These are phyloP conservation scores for Paecilomyces niveus DNA, from an alignment of 2,329 filamentous ascomycete genomes.

Conservation along the genomic window DNA sequence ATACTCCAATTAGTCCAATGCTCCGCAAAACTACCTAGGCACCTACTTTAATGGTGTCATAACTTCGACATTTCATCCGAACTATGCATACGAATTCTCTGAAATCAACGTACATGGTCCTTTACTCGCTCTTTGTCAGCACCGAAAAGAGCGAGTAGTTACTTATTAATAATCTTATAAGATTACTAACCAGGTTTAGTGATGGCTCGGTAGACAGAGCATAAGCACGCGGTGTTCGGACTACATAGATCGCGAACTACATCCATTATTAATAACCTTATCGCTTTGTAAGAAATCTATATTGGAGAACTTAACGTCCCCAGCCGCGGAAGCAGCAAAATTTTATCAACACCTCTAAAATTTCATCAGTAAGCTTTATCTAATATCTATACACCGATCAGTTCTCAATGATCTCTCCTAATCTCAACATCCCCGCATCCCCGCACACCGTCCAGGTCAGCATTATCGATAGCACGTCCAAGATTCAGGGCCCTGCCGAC, in stretches of 20 bases:
- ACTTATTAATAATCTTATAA: neutral
- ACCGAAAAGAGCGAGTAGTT: neutral
- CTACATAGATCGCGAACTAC: neutral
- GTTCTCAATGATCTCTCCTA: neutral
- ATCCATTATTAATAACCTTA: neutral
- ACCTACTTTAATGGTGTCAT: neutral
- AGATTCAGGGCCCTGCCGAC: constrained; percentile 14
- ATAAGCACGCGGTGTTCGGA: neutral
- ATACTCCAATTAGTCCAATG: too few species aligned
- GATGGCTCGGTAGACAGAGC: neutral
- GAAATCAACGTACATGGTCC: neutral
- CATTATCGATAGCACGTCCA: constrained; percentile 25
- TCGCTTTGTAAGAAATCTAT: neutral
- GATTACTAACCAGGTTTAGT: neutral
- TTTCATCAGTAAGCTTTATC: neutral
- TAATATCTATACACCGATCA: neutral
- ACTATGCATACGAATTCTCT: neutral
- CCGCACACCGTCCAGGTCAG: constrained; percentile 20
- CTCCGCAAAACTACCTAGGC: too few species aligned
- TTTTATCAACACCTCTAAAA: neutral
- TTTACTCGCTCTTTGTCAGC: neutral
- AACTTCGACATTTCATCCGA: neutral
- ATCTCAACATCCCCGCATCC: constrained; percentile 22
- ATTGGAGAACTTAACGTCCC: too few species aligned
- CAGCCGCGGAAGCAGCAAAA: neutral